Evolutionary conservation across 768 basidiomycete species (phyloP).

Genomic region (Amanita jacksonii): DNA sequence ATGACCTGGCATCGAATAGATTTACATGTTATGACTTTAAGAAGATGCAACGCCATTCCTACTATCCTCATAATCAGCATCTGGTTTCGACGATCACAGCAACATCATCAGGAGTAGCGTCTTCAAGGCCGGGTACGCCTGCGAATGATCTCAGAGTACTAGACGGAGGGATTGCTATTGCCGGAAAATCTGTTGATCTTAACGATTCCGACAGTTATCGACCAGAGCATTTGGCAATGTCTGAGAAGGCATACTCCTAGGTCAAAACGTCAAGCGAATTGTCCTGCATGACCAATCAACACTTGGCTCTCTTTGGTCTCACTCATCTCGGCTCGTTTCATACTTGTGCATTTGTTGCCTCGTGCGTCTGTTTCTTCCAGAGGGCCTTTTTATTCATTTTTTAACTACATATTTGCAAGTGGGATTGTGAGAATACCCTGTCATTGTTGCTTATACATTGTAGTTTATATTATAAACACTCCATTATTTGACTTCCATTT

Average conservation of each 20-base stretch:
- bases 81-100: slow-evolving; percentile 64
- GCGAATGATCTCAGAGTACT: slow-evolving; percentile 35
- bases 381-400: no score
- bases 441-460: no score
- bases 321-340: not conserved
- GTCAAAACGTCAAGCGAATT: no score
- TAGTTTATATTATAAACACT: no score
- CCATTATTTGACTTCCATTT: no score
- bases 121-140: slow-evolving; percentile 71
- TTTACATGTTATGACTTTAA: slow-evolving; percentile 91
- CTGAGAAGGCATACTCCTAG: slow-evolving; percentile 46
- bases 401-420: no score
- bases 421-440: no score
- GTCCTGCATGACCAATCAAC: no score
- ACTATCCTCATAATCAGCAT: slow-evolving; percentile 80
- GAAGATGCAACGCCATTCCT: slow-evolving; percentile 84
- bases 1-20: slow-evolving; percentile 28
- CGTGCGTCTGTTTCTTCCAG: no score
- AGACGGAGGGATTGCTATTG: slow-evolving; percentile 32
- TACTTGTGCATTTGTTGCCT: no score
- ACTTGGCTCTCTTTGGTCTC: not conserved
- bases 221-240: slow-evolving; percentile 27
- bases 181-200: slow-evolving; percentile 32
- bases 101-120: slow-evolving; percentile 58
- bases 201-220: slow-evolving; percentile 29